These are phyloP conservation scores for Pontederia paniculata DNA, from an alignment of 176 grass and related monocot species.

Conservation along the genomic window DNA sequence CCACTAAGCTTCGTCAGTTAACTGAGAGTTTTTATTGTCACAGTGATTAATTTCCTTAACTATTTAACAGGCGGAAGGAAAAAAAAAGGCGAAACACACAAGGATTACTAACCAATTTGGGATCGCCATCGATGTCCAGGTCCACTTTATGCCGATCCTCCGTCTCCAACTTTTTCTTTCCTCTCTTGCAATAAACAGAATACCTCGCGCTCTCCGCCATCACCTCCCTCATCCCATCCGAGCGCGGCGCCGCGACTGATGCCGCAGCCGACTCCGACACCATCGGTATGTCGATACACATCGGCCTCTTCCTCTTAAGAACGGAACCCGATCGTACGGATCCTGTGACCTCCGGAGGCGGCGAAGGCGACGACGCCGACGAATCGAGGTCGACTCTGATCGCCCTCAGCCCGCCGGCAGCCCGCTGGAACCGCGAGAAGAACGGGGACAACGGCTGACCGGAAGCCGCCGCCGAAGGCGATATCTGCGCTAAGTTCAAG, in stretches of 20 bases:
- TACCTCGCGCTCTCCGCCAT: conserved; percentile 61
- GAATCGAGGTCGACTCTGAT: conserved; percentile 2
- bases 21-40: too few species aligned
- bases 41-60: neutral
- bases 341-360: conserved; percentile 4
- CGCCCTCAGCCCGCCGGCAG: neutral
- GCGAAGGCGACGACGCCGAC: conserved; percentile 13
- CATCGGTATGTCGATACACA: conserved; percentile 52
- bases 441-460: conserved; percentile 29
- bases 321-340: conserved; percentile 15
- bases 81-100: neutral
- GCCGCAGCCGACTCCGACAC: conserved; percentile 9
- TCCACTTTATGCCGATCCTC: conserved; percentile 81
- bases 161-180: conserved; percentile 75
- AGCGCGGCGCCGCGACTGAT: conserved; percentile 24
- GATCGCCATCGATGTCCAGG: conserved; percentile 45
- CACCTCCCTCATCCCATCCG: conserved; percentile 53
- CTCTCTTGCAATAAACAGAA: conserved; percentile 70
- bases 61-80: conserved; percentile 7
- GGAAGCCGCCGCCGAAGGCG: conserved; percentile 28
- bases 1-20: too few species aligned
- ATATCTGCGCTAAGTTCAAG: conserved; percentile 23
- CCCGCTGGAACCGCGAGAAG: conserved; percentile 29
- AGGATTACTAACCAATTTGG: conserved; percentile 48
- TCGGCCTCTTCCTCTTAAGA: conserved; percentile 78